Evolutionary conservation across 2,329 filamentous ascomycete species (phyloP).

Genomic region (Pseudophaeomoniella oleicola): DNA sequence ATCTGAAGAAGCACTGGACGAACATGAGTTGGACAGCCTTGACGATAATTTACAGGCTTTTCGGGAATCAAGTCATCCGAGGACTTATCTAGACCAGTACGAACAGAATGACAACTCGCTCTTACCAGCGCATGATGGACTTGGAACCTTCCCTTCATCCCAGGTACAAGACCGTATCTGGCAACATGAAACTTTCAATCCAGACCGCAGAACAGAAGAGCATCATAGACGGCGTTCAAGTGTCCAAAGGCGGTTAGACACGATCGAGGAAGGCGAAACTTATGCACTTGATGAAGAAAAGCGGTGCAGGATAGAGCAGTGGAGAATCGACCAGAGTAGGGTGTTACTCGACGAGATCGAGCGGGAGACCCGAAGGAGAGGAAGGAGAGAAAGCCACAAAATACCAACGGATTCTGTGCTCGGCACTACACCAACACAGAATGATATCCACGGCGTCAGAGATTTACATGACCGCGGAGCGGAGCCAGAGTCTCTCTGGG

Average conservation of each 20-base stretch:
- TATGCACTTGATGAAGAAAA: conserved; percentile 54
- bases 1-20: conserved; percentile 35
- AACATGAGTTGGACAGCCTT: conserved; percentile 80
- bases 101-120: conserved; percentile 50
- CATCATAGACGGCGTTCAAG: conserved; percentile 38
- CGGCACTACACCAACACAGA: conserved; percentile 12
- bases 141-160: conserved; percentile 67
- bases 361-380: conserved; percentile 60
- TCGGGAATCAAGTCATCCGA: conserved; percentile 42
- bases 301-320: conserved; percentile 73
- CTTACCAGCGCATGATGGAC: conserved; percentile 80
- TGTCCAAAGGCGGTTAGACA: conserved; percentile 41
- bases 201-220: conserved; percentile 41
- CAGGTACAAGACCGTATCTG: conserved; percentile 70
- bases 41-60: conserved; percentile 88
- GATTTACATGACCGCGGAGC: conserved; percentile 19
- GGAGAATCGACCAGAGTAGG: conserved; percentile 81
- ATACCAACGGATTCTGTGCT: conserved; percentile 4
- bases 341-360: conserved; percentile 80
- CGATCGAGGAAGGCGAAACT: conserved; percentile 41
- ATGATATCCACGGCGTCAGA: conserved; percentile 6
- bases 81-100: conserved; percentile 25
- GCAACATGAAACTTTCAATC: conserved; percentile 77
- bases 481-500: conserved; percentile 58
- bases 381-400: conserved; percentile 20